A percentile compares a stretch with the other conserved stretches of the same genome.
phyloP scores from a whole-genome alignment of 2,329 filamentous ascomycete genomes.

The Aplosporella prunicola region DNA sequence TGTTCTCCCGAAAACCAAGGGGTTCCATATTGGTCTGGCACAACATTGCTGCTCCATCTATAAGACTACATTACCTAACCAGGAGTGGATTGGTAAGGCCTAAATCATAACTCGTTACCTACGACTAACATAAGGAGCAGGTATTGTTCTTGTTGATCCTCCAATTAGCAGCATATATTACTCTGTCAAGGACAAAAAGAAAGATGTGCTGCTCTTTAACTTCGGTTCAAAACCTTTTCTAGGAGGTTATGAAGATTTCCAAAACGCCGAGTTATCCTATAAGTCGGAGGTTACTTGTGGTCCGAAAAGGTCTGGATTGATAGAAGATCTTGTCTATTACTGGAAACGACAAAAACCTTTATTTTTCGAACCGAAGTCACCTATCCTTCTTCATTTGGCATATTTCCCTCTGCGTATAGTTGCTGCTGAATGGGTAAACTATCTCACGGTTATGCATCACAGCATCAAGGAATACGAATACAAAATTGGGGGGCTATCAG shows the following conservation, averaged over 20 bases:
- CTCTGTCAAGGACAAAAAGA: neutral
- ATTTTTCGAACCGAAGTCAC: conserved; percentile 12
- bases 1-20: conserved; percentile 12
- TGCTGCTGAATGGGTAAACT: conserved; percentile 19
- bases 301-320: conserved; percentile 9
- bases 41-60: conserved; percentile 15
- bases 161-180: conserved; percentile 7
- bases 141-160: conserved; percentile 14
- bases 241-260: conserved; percentile 14
- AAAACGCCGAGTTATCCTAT: conserved; percentile 4
- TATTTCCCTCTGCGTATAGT: conserved; percentile 16
- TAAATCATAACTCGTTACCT: too few relatives aligned
- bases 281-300: neutral
- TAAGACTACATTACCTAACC: conserved; percentile 2
- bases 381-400: conserved; percentile 12
- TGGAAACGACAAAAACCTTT: conserved; percentile 10
- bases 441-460: conserved; percentile 17
- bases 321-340: conserved; percentile 14
- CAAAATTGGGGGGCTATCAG: conserved; percentile 9
- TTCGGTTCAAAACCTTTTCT: neutral
- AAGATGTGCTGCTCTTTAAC: neutral
- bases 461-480: conserved; percentile 18
- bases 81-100: conserved; percentile 12
- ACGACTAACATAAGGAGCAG: conserved; percentile 1
- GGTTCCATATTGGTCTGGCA: conserved; percentile 11